Conservation (phyloP, 495 filamentous ascomycete species). For the Podospora anserina region DNA sequence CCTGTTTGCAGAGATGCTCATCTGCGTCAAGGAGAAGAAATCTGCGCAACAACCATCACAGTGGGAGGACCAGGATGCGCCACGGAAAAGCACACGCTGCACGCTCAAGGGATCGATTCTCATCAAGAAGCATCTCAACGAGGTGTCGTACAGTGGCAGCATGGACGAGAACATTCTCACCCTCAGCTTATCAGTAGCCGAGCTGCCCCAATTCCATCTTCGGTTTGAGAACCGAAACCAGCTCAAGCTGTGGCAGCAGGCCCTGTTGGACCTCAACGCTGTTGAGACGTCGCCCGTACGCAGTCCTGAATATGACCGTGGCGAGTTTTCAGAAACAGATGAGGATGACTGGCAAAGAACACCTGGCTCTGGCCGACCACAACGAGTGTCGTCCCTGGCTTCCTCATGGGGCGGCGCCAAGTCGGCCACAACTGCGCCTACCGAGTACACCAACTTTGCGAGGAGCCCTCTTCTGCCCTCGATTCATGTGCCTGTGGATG, state of each 20-base stretch:
- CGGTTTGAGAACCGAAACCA: conserved; percentile 82
- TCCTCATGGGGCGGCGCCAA: conserved; percentile 81
- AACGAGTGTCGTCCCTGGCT: conserved; percentile 81
- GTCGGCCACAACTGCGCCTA: conserved; percentile 72
- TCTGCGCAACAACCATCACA: conserved; percentile 47
- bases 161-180: conserved; percentile 81
- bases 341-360: conserved; percentile 82
- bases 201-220: conserved; percentile 95
- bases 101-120: conserved; percentile 96
- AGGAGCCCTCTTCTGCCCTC: conserved; percentile 56
- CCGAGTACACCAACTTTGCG: conserved; percentile 70
- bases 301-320: conserved; percentile 68
- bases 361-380: conserved; percentile 54
- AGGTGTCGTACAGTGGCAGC: conserved; percentile 65
- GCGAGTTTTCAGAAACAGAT: conserved; percentile 76
- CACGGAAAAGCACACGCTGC: conserved; percentile 67
- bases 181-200: conserved; percentile 84
- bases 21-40: conserved; percentile 98
- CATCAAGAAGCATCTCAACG: conserved; percentile 96
- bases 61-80: conserved; percentile 61
- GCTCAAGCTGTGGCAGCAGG: conserved; percentile 87
- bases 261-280: conserved; percentile 78
- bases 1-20: conserved; percentile 98
- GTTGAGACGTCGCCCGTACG: conserved; percentile 58
- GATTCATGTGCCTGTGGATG: conserved; percentile 87